phyloP scores from a whole-genome alignment of 768 basidiomycete genomes.

The Auriscalpium vulgare region DNA sequence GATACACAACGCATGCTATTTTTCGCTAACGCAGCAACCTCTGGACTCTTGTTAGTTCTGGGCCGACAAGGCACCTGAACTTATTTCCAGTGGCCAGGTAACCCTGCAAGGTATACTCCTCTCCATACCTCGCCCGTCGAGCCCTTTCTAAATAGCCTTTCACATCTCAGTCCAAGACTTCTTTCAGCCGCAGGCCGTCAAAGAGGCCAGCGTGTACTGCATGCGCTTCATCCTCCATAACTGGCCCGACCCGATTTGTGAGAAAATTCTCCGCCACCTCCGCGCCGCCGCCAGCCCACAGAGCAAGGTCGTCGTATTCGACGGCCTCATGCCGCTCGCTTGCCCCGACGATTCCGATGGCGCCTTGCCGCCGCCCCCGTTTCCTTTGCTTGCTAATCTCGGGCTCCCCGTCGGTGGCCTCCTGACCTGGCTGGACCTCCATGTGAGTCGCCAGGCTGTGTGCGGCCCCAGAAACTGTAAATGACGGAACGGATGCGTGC shows the following conservation, averaged over 20 bases:
- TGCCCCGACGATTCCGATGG: neutral
- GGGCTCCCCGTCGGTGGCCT: neutral
- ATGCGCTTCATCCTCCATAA: conserved; percentile 19
- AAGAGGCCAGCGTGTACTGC: conserved; percentile 17
- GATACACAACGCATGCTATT: neutral
- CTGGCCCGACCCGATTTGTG: conserved; percentile 13
- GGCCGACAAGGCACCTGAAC: neutral
- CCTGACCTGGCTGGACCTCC: neutral
- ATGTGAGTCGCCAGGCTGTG: neutral
- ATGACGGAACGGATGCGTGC: neutral
- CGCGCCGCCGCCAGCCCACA: conserved; percentile 13
- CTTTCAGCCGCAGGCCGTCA: conserved; percentile 15
- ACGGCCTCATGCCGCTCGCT: conserved; percentile 13
- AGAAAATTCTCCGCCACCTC: conserved; percentile 15
- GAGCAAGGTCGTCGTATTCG: conserved; percentile 18
- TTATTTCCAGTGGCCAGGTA: neutral
- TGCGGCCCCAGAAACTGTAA: neutral
- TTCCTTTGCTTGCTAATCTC: conserved; percentile 6
- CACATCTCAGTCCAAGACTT: conserved; percentile 1
- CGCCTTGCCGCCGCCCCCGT: neutral
- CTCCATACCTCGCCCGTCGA: neutral
- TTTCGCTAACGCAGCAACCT: neutral
- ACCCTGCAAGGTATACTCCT: neutral
- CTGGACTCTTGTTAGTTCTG: neutral
- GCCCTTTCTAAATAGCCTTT: neutral